Percentiles rank a stretch among this genome's conserved stretches.
Evolutionary conservation across 2,329 filamentous ascomycete species (phyloP).

Genomic region (Trichoderma sp.): DNA sequence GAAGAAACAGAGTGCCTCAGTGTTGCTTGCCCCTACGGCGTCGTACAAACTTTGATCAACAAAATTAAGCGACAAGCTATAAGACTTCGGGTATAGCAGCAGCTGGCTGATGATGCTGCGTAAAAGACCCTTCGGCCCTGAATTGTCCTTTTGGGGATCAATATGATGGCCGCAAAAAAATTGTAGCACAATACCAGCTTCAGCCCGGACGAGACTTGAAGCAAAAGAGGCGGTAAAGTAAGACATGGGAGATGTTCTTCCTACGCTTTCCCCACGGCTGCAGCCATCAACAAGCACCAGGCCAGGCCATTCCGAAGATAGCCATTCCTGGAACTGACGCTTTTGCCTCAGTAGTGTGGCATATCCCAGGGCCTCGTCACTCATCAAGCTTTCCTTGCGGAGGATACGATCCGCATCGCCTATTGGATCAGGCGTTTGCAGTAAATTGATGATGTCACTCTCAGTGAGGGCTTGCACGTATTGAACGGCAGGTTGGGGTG

Average conservation of each 20-base stretch:
- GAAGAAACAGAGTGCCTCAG: constrained; percentile 14
- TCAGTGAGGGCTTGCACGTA: background rate
- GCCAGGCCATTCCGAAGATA: constrained; percentile 9
- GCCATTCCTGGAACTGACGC: constrained; percentile 16
- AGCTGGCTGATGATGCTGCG: constrained; percentile 15
- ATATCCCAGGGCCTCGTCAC: constrained; percentile 21
- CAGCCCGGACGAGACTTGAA: constrained; percentile 8
- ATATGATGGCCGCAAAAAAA: constrained; percentile 17
- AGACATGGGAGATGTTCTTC: constrained; percentile 19
- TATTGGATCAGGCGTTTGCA: constrained; percentile 7
- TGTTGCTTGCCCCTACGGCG: constrained; percentile 13
- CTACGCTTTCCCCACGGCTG: constrained; percentile 16
- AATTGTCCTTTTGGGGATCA: background rate
- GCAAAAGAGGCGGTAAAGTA: constrained; percentile 22
- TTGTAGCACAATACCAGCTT: constrained; percentile 17
- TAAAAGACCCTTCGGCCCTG: constrained; percentile 8
- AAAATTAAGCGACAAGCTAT: constrained; percentile 9
- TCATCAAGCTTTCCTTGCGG: constrained; percentile 26
- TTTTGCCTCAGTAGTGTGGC: constrained; percentile 6
- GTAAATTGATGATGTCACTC: constrained; percentile 5
- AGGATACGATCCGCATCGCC: constrained; percentile 23
- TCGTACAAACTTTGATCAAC: constrained; percentile 19
- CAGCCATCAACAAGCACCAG: constrained; percentile 19
- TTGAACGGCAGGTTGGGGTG: background rate
- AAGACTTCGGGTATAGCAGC: constrained; percentile 17